Conservation (phyloP, 2,329 filamentous ascomycete genomes). For the Fusarium irregulare region DNA sequence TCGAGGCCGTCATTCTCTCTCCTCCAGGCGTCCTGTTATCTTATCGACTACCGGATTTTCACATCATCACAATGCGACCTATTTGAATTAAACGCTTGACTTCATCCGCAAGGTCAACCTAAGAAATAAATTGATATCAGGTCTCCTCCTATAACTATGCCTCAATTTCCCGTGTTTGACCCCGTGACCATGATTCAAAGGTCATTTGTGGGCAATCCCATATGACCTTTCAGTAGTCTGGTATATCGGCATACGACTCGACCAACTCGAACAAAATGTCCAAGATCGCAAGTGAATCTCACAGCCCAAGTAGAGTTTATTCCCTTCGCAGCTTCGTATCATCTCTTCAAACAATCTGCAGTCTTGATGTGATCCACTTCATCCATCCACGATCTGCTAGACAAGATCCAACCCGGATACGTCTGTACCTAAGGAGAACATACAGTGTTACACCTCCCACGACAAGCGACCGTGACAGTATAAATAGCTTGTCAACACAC, state of each 20-base stretch:
- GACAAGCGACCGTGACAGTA: background rate
- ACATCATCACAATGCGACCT: background rate
- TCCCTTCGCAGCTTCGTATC: background rate
- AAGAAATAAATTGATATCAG: background rate
- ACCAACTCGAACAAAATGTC: background rate
- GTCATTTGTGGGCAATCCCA: background rate
- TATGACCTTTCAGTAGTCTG: background rate
- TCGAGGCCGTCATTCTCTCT: background rate
- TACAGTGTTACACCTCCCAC: background rate
- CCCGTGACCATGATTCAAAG: background rate
- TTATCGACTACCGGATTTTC: background rate
- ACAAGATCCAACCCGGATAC: background rate
- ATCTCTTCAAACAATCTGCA: background rate
- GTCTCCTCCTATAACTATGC: background rate
- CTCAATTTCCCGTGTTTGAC: background rate
- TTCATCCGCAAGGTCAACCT: background rate
- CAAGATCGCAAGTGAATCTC: too few species aligned
- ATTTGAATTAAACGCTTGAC: background rate
- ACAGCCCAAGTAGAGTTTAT: background rate
- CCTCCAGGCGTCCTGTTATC: background rate
- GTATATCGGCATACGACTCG: background rate
- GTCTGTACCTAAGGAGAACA: background rate
- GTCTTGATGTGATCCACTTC: background rate
- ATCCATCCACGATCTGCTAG: background rate
- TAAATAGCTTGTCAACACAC: background rate